Evolutionary conservation across 257 asterid genomes (phyloP).

Genomic region (Scutellaria galericulata): DNA sequence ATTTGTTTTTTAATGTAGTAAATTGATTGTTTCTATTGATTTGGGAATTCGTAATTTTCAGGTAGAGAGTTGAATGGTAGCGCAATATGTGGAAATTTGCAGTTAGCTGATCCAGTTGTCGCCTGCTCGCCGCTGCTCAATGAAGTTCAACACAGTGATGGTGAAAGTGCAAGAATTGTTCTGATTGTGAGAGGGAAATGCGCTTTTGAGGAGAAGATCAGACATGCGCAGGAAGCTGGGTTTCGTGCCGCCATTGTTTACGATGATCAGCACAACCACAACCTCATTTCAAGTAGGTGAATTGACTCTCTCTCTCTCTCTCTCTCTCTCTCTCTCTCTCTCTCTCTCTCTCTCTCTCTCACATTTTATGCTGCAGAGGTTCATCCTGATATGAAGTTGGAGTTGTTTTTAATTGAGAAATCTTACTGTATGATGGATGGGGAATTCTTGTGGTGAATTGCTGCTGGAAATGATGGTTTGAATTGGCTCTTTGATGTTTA

Average conservation of each 20-base stretch:
- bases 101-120: constrained; percentile 38
- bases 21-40: not conserved
- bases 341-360: not conserved
- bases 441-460: constrained; percentile 4
- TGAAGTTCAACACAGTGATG: constrained; percentile 22
- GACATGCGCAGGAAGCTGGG: constrained; percentile 44
- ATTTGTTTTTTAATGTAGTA: not conserved
- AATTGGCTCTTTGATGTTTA: not conserved
- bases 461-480: constrained; percentile 6
- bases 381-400: constrained; percentile 1
- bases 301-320: not conserved
- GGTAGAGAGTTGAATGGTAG: constrained; percentile 28
- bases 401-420: not conserved
- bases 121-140: constrained; percentile 38
- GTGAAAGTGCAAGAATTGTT: constrained; percentile 22
- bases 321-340: not conserved
- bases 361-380: not conserved
- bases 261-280: constrained; percentile 37
- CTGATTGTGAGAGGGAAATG: constrained; percentile 44
- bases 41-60: constrained; percentile 18
- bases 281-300: constrained; percentile 41
- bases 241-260: constrained; percentile 41
- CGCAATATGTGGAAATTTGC: constrained; percentile 38
- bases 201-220: constrained; percentile 44
- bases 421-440: not conserved